These are phyloP conservation scores for Colletotrichum truncatum DNA, from an alignment of 2,329 filamentous ascomycete genomes.

Conservation along the genomic window DNA sequence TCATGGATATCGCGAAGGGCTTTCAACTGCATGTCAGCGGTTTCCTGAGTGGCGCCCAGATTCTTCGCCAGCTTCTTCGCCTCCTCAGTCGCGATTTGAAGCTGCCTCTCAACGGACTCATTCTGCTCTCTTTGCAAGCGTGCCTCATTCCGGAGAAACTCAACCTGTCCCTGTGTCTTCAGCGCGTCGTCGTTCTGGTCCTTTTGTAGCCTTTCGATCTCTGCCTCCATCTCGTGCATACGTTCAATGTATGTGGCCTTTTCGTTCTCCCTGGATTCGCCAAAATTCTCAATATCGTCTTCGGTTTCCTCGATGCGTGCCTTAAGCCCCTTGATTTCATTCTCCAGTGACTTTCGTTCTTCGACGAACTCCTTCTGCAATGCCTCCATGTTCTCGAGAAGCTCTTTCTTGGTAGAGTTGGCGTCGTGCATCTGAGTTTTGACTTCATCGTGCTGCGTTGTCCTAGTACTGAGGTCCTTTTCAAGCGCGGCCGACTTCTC, in stretches of 20 bases:
- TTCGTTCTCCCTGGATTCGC: constrained; percentile 86
- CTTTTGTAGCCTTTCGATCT: constrained; percentile 72
- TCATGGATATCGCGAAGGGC: constrained; percentile 67
- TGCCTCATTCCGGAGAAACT: constrained; percentile 69
- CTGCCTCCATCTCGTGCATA: constrained; percentile 73
- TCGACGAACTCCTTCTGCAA: constrained; percentile 88
- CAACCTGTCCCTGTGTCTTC: constrained; percentile 69
- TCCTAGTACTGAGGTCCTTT: constrained; percentile 71
- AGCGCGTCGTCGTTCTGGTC: constrained; percentile 65
- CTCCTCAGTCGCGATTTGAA: constrained; percentile 65
- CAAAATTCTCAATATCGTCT: constrained; percentile 87
- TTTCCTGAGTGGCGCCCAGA: constrained; percentile 59
- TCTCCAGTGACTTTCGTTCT: constrained; percentile 84
- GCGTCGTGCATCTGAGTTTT: constrained; percentile 82
- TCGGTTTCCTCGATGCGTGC: constrained; percentile 87
- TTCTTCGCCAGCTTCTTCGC: constrained; percentile 59
- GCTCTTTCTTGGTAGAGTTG: constrained; percentile 91
- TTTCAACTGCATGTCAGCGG: constrained; percentile 59
- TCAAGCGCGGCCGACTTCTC: constrained; percentile 74
- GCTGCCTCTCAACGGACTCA: constrained; percentile 65
- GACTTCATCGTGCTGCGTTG: constrained; percentile 66
- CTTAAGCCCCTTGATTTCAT: constrained; percentile 80
- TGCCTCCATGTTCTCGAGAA: constrained; percentile 94
- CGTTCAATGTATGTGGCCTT: constrained; percentile 75
- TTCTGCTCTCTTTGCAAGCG: constrained; percentile 68